These are phyloP conservation scores for Conticribra guillardii DNA, from an alignment of 108 stramenopile species.

Conservation along the genomic window DNA sequence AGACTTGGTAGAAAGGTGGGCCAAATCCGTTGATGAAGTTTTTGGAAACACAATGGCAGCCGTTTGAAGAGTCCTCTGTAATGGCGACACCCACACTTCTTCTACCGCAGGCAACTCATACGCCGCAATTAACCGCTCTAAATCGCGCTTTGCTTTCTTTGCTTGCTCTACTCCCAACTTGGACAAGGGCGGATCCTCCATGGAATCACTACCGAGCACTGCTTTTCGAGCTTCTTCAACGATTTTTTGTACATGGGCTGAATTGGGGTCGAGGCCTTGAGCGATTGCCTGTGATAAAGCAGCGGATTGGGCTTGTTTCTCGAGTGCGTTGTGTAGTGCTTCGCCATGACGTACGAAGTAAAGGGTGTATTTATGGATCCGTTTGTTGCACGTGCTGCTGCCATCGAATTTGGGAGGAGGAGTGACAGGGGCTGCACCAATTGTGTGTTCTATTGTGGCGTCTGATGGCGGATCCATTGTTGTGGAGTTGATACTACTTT, in stretches of 20 bases:
- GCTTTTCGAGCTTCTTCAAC: constrained; percentile 55
- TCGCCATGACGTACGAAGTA: constrained; percentile 43
- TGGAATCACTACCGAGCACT: constrained; percentile 38
- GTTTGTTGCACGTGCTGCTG: not conserved
- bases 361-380: constrained; percentile 13
- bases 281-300: constrained; percentile 11
- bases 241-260: constrained; percentile 1
- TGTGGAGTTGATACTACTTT: no score
- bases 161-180: constrained; percentile 55
- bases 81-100: constrained; percentile 61
- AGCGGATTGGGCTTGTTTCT: constrained; percentile 13
- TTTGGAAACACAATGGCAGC: constrained; percentile 52
- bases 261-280: constrained; percentile 17
- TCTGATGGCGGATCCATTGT: constrained; percentile 4
- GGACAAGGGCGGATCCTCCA: constrained; percentile 62
- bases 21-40: not conserved
- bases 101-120: constrained; percentile 44
- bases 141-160: constrained; percentile 12
- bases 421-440: no score
- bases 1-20: not conserved
- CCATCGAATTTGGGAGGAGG: not conserved
- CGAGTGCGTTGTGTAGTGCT: constrained; percentile 27
- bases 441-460: no score
- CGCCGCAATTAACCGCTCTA: constrained; percentile 33
- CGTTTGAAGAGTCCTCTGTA: constrained; percentile 62